These are phyloP conservation scores for Maudiozyma saulgeensis DNA, from an alignment of 805 yeast species.

Conservation along the genomic window DNA sequence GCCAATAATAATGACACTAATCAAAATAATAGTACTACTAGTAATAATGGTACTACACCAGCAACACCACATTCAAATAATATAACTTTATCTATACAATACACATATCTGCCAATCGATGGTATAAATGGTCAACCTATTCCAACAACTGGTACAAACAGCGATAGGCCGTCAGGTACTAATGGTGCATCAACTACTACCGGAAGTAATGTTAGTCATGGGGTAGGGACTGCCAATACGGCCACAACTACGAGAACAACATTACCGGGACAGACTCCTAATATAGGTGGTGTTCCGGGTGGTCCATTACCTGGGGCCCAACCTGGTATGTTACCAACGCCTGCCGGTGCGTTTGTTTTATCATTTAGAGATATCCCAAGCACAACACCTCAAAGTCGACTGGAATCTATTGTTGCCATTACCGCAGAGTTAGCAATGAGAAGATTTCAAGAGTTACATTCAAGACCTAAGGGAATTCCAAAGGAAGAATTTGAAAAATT, in stretches of 20 bases:
- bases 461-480: conserved; percentile 43
- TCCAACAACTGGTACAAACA: background rate
- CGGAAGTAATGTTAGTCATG: background rate
- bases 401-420: conserved; percentile 51
- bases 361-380: conserved; percentile 59
- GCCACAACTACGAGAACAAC: background rate
- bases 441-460: conserved; percentile 44
- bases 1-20: background rate
- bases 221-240: background rate
- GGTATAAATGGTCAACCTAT: background rate
- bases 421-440: conserved; percentile 65
- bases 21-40: background rate
- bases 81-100: conserved; percentile 25
- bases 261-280: background rate
- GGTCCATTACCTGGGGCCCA: background rate
- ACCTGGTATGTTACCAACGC: background rate
- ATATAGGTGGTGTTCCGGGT: background rate
- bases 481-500: conserved; percentile 43
- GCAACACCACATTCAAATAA: conserved; percentile 12
- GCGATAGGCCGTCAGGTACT: background rate
- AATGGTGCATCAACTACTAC: background rate
- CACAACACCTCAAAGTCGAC: conserved; percentile 48
- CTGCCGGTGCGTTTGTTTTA: conserved; percentile 45
- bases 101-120: conserved; percentile 16
- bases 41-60: background rate